Evolutionary conservation across 352 stramenopile species (phyloP).

Genomic region (Peronosclerospora sorghi): DNA sequence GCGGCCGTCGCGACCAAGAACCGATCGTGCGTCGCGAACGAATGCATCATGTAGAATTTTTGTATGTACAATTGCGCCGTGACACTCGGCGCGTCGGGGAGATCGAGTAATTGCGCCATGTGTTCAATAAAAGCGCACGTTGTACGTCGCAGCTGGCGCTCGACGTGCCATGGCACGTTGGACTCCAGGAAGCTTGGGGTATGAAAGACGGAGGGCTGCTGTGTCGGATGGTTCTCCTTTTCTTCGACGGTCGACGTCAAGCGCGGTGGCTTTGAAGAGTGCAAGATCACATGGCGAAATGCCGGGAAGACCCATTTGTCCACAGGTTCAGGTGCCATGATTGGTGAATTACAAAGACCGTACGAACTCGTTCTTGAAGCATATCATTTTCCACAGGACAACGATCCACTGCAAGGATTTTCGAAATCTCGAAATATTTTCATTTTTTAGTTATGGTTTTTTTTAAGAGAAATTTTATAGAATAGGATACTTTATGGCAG

Average conservation of each 20-base stretch:
- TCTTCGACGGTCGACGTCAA: constrained; percentile 6
- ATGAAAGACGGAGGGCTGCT: constrained; percentile 15
- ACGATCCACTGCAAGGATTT: too few species aligned
- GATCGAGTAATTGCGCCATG: constrained; percentile 43
- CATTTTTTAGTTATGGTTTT: too few species aligned
- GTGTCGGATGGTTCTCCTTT: constrained; percentile 15
- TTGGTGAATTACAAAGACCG: too few species aligned
- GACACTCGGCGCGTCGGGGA: constrained; percentile 43
- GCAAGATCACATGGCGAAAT: constrained; percentile 30
- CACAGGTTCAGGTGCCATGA: constrained; percentile 16
- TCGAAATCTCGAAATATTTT: too few species aligned
- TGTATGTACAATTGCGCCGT: constrained; percentile 62
- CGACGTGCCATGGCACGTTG: constrained; percentile 38
- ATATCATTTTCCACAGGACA: too few species aligned
- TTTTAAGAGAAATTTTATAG: too few species aligned
- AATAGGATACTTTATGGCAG: too few species aligned
- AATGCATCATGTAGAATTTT: constrained; percentile 71
- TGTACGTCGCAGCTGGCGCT: constrained; percentile 49
- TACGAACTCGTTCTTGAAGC: too few species aligned
- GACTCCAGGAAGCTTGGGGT: constrained; percentile 37
- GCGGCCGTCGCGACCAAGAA: constrained; percentile 66
- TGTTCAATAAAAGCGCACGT: constrained; percentile 65
- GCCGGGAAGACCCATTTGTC: constrained; percentile 37
- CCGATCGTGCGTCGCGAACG: constrained; percentile 65
- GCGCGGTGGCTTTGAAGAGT: neutral